Base-by-base conservation (phyloP, 1,284 basidiomycete species). In the Trichosporon sp. region DNA sequence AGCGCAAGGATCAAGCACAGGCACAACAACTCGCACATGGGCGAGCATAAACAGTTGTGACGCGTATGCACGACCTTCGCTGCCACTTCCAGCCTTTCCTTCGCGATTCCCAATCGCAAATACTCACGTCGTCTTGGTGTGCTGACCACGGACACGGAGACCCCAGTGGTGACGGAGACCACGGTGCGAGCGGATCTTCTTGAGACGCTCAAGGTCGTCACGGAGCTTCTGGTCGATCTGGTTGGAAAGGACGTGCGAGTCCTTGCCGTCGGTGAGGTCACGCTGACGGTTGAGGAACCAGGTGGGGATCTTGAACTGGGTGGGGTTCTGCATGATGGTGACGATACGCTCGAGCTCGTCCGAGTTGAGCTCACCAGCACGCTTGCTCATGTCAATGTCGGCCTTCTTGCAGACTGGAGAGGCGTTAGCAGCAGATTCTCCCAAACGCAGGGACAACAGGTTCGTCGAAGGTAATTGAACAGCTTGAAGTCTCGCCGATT, bases 221-320 rank as follows among this genome's bases (percentile, higher is more conserved):
- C 96, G 93, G 72, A 98, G 85, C 85, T 98, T 98, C 71, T 94
- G 95, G 86, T 99, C 96, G 70, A 99, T 92, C 76, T 87, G 88
- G 86, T 99, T 99, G 71, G 96, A 98, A 65, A 99, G 84, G 69
- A 97, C 89, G 84, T 99, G 96, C 65, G 86, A 88, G 85, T 95
- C 89, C 85, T 98, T 99, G 81, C 96, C 96, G 76, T 98, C 95
- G 72, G 92, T 87, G 68, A 98, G 94, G 81, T 99, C 95, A 81
- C 92, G 91, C 83, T 99, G 95, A 83, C 96, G 91, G 88, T 99
- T 99, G 81, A 99, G 83, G 88, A 99, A 98, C 96, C 96, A 99
- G 60, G 88, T 86, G 44, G 95, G 80, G 81, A 99, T 98, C 86
- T 99, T 99, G 90, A 97, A 99, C 82, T 99, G 95, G 44, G 91